phyloP scores from a whole-genome alignment of 805 yeast species.

The Nakazawaea wyomingensis region DNA sequence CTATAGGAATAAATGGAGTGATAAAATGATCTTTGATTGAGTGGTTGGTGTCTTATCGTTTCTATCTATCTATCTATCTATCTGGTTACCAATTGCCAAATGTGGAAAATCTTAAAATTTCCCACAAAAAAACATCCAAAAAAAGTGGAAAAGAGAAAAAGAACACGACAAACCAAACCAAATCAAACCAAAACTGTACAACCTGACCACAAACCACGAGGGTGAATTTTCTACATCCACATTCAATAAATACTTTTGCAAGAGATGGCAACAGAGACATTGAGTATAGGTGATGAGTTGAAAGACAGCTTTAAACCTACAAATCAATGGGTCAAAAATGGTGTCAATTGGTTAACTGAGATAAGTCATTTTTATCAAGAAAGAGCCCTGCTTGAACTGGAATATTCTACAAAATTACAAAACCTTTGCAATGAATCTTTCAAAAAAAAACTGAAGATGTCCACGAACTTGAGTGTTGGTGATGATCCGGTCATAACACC shows the following conservation, averaged over 20 bases:
- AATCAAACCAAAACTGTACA: too few relatives aligned
- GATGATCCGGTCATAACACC: slow-evolving; percentile 89
- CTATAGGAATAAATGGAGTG: too few relatives aligned
- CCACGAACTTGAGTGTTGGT: slow-evolving; percentile 78
- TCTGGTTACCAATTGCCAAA: too few relatives aligned
- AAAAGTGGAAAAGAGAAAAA: too few relatives aligned
- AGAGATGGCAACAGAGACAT: background rate
- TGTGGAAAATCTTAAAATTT: too few relatives aligned
- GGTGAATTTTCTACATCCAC: too few relatives aligned
- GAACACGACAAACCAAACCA: background rate
- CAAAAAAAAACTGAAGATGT: slow-evolving; percentile 65
- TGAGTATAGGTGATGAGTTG: slow-evolving; percentile 62
- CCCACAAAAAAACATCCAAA: too few relatives aligned
- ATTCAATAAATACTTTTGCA: too few relatives aligned
- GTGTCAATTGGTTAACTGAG: slow-evolving; percentile 71
- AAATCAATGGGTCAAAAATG: slow-evolving; percentile 71
- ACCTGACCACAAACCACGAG: too few relatives aligned
- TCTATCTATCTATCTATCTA: too few relatives aligned
- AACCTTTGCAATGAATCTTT: slow-evolving; percentile 64
- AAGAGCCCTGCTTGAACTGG: slow-evolving; percentile 76
- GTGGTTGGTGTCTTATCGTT: too few relatives aligned
- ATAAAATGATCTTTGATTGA: too few relatives aligned
- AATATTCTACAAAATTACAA: slow-evolving; percentile 66
- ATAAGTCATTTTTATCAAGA: slow-evolving; percentile 80
- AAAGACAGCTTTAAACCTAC: slow-evolving; percentile 79